These are phyloP conservation scores for Avena eriantha DNA, from an alignment of 176 grass and related monocot genomes.

Conservation along the genomic window DNA sequence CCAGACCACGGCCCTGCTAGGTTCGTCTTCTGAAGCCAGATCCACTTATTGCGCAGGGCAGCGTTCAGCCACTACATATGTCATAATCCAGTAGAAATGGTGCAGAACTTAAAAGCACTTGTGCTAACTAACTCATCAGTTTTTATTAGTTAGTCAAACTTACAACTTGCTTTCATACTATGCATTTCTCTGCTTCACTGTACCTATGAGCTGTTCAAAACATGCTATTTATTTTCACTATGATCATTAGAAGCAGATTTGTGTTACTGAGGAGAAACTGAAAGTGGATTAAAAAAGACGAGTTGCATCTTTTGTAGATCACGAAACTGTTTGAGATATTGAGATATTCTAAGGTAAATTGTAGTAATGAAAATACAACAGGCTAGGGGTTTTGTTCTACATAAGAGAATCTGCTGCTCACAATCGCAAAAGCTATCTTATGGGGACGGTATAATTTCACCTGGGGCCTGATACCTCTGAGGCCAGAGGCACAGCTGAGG, in stretches of 20 bases:
- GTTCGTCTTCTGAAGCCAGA: too few species aligned
- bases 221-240: not conserved
- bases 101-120: not conserved
- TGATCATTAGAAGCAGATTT: not conserved
- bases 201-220: not conserved
- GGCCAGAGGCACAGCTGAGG: conserved; percentile 16
- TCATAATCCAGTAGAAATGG: not conserved
- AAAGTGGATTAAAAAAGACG: not conserved
- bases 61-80: not conserved
- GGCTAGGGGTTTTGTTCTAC: not conserved
- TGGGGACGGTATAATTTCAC: not conserved
- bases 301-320: not conserved
- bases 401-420: not conserved
- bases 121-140: not conserved
- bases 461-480: conserved; percentile 16
- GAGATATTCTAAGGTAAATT: not conserved
- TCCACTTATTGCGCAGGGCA: too few species aligned
- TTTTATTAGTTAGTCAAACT: not conserved
- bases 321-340: not conserved
- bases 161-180: not conserved
- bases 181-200: not conserved
- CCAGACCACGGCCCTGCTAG: too few species aligned
- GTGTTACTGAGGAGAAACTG: not conserved
- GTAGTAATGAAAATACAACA: not conserved
- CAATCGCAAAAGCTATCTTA: not conserved